Evolutionary conservation across 2,329 filamentous ascomycete genomes (phyloP), one percentile per base, ranked within the genome.

Genomic region (Aspergillus tamarii): DNA sequence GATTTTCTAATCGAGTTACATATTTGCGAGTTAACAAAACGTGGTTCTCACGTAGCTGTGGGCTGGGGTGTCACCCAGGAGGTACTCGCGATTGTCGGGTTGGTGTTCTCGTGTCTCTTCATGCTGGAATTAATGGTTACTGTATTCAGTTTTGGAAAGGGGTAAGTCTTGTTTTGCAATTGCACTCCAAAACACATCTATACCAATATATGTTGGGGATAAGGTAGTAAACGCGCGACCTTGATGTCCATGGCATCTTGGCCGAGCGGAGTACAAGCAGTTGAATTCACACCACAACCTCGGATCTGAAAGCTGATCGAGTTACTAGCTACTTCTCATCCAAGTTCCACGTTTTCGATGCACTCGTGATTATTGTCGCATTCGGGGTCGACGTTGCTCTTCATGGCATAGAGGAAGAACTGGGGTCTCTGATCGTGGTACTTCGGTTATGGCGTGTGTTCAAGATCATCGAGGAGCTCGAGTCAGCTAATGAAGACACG

Each of bases 381-480:
- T 52, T 52, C 28, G 48, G 16, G 10, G 28, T 52, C 16, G 48
- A 52, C 28, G 28, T 52, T 19, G 19, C 16, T 12, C 28, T 52
- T 1, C 48, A 52, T 32, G 48, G 48, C 19, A 12, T 52, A 9
- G 28, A n/a, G 16, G 48, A 32, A 32, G 48, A 55, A 60, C 16
- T 71, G 6, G 73, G 74, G 1, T 89, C 87, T 0, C 79, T 91
- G n/a, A 84, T 91, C 56, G 83, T 91, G 32, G 82, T 90, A 4
- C 78, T 91, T 52, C 86, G 89, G 59, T 80, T 91, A 4, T 91
- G 88, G 86, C 84, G 89, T 19, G 83, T 91, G 52, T 86, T 90
- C 73, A 90, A 91, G 79, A 89, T 91, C 58, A 85, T 90, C 8
- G 88, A 91, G 71, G 89, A 91, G 75, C 81, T 91, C 65, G 85